Percentiles rank a stretch among this genome's conserved stretches.
These are phyloP conservation scores for Akebia trifoliata DNA, from an alignment of 164 flowering plant species.

Conservation along the genomic window DNA sequence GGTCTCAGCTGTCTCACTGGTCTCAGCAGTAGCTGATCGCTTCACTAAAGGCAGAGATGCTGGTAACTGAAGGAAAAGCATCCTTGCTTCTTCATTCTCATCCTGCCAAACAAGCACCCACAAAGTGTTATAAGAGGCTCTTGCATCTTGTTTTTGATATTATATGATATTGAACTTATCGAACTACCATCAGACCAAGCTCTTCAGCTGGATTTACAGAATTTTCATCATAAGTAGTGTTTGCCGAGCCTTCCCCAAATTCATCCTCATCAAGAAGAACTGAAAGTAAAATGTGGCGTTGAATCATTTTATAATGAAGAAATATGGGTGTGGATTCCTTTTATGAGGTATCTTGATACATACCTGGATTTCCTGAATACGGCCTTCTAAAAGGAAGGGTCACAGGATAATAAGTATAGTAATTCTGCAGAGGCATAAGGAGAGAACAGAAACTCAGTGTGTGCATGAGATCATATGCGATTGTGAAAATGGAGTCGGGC, in stretches of 20 bases:
- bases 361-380: conserved; percentile 77
- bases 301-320: neutral
- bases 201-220: conserved; percentile 45
- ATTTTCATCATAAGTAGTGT: conserved; percentile 38
- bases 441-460: conserved; percentile 6
- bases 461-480: neutral
- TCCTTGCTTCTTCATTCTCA: conserved; percentile 23
- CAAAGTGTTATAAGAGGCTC: neutral
- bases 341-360: conserved; percentile 1
- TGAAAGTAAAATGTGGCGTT: conserved; percentile 19
- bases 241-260: conserved; percentile 42
- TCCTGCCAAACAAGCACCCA: conserved; percentile 33
- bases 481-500: neutral
- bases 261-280: conserved; percentile 60
- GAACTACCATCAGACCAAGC: conserved; percentile 65
- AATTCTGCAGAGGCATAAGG: conserved; percentile 13
- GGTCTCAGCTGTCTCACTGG: conserved; percentile 26
- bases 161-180: conserved; percentile 4
- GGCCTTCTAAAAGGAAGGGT: conserved; percentile 71
- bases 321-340: neutral
- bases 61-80: conserved; percentile 69
- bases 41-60: conserved; percentile 40
- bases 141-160: neutral
- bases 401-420: conserved; percentile 21
- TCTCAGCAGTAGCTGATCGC: conserved; percentile 26